Base-by-base conservation (phyloP, 768 basidiomycete genomes). In the Polyporus arcularius region DNA sequence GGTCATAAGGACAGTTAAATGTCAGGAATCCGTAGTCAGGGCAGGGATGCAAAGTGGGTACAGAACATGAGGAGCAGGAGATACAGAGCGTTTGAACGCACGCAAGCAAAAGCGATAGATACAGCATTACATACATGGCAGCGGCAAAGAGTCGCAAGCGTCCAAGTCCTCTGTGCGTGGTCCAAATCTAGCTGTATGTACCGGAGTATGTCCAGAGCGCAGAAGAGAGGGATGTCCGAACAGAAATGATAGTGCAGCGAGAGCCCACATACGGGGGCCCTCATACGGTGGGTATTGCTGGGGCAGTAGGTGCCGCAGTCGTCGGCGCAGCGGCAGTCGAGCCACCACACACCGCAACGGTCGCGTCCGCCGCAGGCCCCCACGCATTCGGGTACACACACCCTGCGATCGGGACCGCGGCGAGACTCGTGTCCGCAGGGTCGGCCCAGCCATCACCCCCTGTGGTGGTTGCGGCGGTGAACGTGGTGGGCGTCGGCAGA, bases 341-440 rank as follows among this genome's bases (percentile, higher is more conserved):
- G 21, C 53, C 65, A 6, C 62, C 65, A 53, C 69, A 70, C 16
- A 70, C 56, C 53, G 63, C 64, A 3, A 55, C 53, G 4, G 69
- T 70, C 59, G 65, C 55, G 42, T 48, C 61, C 28, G 31, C 39
- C 35, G 59, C 59, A 0, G 68, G 68, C 3, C 61, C 62, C 73
- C 87, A 91, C 49, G 84, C 77, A 65, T 84, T 73, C 18, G 85
- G 87, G 68, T 90, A 90, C 50, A 70, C 74, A 67, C 90, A 91
- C 8, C 87, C 89, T 51, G 78, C 73, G 48, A 90, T 78, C 28
- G 82, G 77, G 16, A 84, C 85, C 68, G 80, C 85, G 28, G 85
- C 86, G 30, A 75, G 70, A 11, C 71, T 75, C 4, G 80, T 84
- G 65, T 88, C 85, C 40, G 72, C 65, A 7, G 75, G 30, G 64